Evolutionary conservation across 257 asterid genomes (phyloP).

Genomic region (Nicotiana tabacum): DNA sequence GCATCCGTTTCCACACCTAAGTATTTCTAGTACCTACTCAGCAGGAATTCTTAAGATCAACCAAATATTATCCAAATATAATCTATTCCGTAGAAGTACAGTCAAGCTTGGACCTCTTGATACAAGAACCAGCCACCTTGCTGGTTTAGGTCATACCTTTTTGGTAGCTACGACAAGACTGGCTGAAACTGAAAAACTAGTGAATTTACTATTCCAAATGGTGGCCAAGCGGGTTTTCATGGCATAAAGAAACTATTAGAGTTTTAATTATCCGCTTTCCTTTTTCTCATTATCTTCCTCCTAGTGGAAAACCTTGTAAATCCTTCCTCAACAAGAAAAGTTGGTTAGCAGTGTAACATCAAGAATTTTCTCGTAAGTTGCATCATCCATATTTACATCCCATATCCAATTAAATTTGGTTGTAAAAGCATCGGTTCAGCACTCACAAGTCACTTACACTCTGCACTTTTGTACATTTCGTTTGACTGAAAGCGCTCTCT

Average conservation of each 20-base stretch:
- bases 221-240: neutral
- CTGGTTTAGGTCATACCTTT: neutral
- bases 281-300: neutral
- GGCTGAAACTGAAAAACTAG: neutral
- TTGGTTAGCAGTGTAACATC: neutral
- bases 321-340: neutral
- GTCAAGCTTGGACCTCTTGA: neutral
- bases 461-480: neutral
- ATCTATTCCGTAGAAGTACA: neutral
- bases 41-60: neutral
- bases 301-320: neutral
- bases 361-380: neutral
- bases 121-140: neutral
- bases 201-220: neutral
- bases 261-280: neutral
- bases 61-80: neutral
- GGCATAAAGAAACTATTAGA: neutral
- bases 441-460: neutral
- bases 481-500: neutral
- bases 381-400: neutral
- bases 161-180: neutral
- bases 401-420: neutral
- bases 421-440: neutral
- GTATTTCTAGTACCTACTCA: neutral
- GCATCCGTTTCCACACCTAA: too few species aligned